Percentiles rank a stretch among this genome's conserved stretches.
These are phyloP conservation scores for Aspergillus brasiliensis DNA, from an alignment of 2,329 filamentous ascomycete genomes.

Conservation along the genomic window DNA sequence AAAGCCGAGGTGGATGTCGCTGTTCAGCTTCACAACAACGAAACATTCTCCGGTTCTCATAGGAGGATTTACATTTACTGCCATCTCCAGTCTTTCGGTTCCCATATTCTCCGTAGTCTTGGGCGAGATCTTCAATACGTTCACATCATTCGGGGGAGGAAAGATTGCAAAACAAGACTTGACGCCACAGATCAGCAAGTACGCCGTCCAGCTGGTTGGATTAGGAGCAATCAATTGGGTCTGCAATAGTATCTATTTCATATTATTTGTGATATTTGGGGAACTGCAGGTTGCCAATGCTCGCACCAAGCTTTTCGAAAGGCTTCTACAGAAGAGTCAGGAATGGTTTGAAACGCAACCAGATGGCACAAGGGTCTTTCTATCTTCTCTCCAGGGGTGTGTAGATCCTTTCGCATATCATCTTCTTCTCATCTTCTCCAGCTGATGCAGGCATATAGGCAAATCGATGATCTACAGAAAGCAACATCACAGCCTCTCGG, in stretches of 20 bases:
- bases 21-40: constrained; percentile 74
- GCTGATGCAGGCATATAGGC: constrained; percentile 52
- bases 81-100: constrained; percentile 63
- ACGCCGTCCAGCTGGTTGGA: constrained; percentile 63
- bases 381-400: constrained; percentile 74
- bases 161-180: constrained; percentile 54
- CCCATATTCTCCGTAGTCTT: constrained; percentile 70
- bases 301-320: constrained; percentile 65
- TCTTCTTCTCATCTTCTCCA: background rate
- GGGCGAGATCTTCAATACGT: constrained; percentile 72
- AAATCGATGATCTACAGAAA: constrained; percentile 78
- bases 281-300: constrained; percentile 74
- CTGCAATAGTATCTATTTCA: constrained; percentile 66
- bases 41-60: constrained; percentile 59
- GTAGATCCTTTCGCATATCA: constrained; percentile 31
- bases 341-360: constrained; percentile 77
- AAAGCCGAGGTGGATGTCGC: constrained; percentile 49
- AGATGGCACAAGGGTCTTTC: constrained; percentile 71
- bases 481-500: constrained; percentile 80
- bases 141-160: constrained; percentile 66
- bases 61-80: constrained; percentile 58
- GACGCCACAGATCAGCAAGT: constrained; percentile 58
- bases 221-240: constrained; percentile 69
- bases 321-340: constrained; percentile 71
- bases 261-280: constrained; percentile 74